Evolutionary conservation across 177 flowering plant genomes (phyloP).

Genomic region (Vitis hybrid): DNA sequence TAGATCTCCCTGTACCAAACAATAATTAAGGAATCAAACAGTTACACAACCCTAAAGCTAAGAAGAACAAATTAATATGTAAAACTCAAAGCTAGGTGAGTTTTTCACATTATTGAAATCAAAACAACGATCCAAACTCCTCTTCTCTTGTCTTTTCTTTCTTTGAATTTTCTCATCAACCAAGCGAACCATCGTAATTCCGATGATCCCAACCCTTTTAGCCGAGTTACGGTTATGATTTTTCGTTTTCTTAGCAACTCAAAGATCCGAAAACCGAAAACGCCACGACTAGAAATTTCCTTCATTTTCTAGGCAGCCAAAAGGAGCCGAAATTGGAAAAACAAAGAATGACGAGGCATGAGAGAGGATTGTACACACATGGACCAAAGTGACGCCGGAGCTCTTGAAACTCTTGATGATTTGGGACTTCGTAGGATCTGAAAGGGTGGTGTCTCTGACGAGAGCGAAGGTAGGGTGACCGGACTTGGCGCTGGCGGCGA

Average conservation of each 20-base stretch:
- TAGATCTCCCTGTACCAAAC: slow-evolving; percentile 35
- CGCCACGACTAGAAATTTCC: too few relatives aligned
- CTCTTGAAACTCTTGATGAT: slow-evolving; percentile 18
- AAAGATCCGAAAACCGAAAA: not conserved
- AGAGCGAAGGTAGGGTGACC: slow-evolving; percentile 25
- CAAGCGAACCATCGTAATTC: not conserved
- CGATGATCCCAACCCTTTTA: not conserved
- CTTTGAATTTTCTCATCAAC: not conserved
- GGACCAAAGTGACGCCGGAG: slow-evolving; percentile 11
- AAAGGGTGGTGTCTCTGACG: slow-evolving; percentile 16
- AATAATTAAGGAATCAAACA: not conserved
- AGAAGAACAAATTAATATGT: too few relatives aligned
- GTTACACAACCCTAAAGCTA: not conserved
- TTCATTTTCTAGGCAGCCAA: too few relatives aligned
- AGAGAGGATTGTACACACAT: slow-evolving; percentile 4
- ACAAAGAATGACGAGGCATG: too few relatives aligned
- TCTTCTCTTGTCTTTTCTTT: not conserved
- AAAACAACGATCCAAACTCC: too few relatives aligned
- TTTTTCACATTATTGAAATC: not conserved
- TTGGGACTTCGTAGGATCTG: slow-evolving; percentile 15
- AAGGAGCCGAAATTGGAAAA: too few relatives aligned
- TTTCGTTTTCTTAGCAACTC: not conserved
- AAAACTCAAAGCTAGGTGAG: not conserved
- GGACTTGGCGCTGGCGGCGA: slow-evolving; percentile 13
- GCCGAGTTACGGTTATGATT: not conserved